Evolutionary conservation across 192 early-diverging fungal species (phyloP).

Genomic region (Backusella liffmaniae): DNA sequence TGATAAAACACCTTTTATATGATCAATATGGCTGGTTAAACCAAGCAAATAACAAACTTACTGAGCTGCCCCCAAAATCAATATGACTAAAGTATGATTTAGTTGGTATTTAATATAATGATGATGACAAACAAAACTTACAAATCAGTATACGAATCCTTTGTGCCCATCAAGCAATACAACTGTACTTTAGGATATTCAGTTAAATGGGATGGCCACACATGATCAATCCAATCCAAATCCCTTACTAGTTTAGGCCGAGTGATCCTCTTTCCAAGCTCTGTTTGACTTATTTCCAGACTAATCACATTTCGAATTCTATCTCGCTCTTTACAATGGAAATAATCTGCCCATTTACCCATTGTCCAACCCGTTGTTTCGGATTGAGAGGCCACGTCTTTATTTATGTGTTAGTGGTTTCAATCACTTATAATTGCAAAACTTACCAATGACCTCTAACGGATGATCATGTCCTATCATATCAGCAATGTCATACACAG

Average conservation of each 20-base stretch:
- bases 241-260: conserved; percentile 83
- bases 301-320: conserved; percentile 87
- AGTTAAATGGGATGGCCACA: conserved; percentile 72
- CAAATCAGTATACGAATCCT: conserved; percentile 90
- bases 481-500: conserved; percentile 60
- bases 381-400: conserved; percentile 87
- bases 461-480: conserved; percentile 56
- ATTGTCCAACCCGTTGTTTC: conserved; percentile 78
- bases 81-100: conserved; percentile 54
- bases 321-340: conserved; percentile 57
- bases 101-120: no score
- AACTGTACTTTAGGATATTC: conserved; percentile 87
- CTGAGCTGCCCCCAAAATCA: conserved; percentile 80
- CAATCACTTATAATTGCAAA: background rate
- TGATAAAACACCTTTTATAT: conserved; percentile 78
- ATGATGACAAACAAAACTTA: conserved; percentile 20
- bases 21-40: background rate
- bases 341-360: conserved; percentile 84
- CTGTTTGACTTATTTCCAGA: conserved; percentile 78
- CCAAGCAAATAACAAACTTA: background rate
- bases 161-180: conserved; percentile 93
- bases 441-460: conserved; percentile 76
- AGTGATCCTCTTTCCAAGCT: conserved; percentile 60
- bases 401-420: no score
- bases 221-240: conserved; percentile 84